Conservation (phyloP, 75 land plant genomes). For the Azolla pinnata region DNA sequence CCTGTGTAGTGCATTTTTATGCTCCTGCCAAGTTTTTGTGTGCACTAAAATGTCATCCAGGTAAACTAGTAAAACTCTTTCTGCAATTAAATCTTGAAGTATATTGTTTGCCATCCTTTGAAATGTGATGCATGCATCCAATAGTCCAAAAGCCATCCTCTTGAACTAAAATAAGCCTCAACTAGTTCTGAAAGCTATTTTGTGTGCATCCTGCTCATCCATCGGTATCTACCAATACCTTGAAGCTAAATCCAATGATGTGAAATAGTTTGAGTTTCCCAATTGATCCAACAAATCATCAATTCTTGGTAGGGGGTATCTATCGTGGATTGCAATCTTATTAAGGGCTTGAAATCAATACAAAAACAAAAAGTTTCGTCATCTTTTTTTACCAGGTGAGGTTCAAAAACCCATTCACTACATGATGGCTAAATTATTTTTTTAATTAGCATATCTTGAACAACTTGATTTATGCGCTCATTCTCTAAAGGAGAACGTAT, state of each 20-base stretch:
- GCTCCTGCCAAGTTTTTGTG: neutral
- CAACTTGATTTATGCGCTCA: neutral
- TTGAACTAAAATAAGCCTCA: conserved; percentile 16
- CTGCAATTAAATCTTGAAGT: conserved; percentile 3
- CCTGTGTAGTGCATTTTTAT: conserved; percentile 1
- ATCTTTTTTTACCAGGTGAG: neutral
- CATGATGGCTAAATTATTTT: neutral
- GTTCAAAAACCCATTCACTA: neutral
- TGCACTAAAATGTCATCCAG: conserved; percentile 23
- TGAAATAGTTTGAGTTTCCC: neutral
- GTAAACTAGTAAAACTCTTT: conserved; percentile 13
- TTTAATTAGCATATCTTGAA: conserved; percentile 1
- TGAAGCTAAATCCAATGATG: conserved; percentile 12
- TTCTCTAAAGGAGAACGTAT: neutral
- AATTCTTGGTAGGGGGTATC: neutral
- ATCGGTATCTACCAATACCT: neutral
- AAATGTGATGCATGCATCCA: conserved; percentile 19
- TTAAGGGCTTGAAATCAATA: neutral
- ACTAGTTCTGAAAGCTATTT: conserved; percentile 15
- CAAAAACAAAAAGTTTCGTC: neutral
- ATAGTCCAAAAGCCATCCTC: conserved; percentile 23
- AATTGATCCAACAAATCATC: conserved; percentile 8
- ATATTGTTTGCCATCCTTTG: conserved; percentile 10
- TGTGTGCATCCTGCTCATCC: conserved; percentile 1
- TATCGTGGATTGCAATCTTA: neutral